phyloP scores from a whole-genome alignment of 495 filamentous ascomycete genomes.

The Aspergillus affinis region DNA sequence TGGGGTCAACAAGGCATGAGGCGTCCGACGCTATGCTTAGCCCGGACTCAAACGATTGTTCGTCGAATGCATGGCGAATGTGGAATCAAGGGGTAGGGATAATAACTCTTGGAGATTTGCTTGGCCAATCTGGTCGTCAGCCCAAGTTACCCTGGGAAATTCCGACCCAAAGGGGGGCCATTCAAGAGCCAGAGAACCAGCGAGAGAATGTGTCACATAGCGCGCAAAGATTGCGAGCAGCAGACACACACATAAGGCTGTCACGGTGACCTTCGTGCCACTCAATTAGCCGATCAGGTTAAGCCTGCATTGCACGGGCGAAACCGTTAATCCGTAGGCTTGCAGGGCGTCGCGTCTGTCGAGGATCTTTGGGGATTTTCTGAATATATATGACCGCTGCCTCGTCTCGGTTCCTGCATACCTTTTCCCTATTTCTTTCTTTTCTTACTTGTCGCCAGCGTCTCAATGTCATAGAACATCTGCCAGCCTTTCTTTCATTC shows the following conservation, averaged over 20 bases:
- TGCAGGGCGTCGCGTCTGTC: neutral
- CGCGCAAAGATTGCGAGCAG: conserved; percentile 11
- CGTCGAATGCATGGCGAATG: neutral
- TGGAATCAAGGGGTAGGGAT: neutral
- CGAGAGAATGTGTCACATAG: conserved; percentile 23
- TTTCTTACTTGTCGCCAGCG: conserved; percentile 16
- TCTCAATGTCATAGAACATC: conserved; percentile 10
- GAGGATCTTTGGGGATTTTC: neutral
- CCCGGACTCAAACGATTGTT: neutral
- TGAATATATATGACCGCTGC: conserved; percentile 2
- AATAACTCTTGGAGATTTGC: neutral
- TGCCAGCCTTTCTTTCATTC: conserved; percentile 9
- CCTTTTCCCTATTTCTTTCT: conserved; percentile 13
- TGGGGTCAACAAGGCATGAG: neutral
- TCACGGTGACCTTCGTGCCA: conserved; percentile 18
- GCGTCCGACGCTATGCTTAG: neutral
- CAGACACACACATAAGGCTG: conserved; percentile 13
- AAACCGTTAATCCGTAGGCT: conserved; percentile 13
- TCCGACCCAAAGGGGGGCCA: neutral
- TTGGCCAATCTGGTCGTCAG: neutral
- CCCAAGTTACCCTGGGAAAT: conserved; percentile 10
- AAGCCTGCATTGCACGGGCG: conserved; percentile 18
- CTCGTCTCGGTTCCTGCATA: neutral
- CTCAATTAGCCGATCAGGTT: conserved; percentile 17
- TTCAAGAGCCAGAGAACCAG: conserved; percentile 5